phyloP scores from a whole-genome alignment of 495 filamentous ascomycete genomes.

The Penicillium subrubescens region DNA sequence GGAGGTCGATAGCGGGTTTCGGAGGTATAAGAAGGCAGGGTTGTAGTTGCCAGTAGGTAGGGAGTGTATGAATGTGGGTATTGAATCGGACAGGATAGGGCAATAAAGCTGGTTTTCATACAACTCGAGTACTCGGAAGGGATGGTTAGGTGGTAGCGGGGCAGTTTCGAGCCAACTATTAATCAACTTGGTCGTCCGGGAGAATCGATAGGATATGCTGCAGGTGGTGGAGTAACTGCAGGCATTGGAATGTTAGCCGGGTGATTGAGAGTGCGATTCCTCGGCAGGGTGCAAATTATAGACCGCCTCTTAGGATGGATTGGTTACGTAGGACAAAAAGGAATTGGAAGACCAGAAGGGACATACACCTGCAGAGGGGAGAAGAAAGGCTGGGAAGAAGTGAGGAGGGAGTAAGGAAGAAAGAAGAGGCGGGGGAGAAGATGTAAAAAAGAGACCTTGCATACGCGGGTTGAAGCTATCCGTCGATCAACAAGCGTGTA shows the following conservation, averaged over 20 bases:
- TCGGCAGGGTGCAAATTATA: conserved; percentile 8
- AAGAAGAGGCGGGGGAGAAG: conserved; percentile 30
- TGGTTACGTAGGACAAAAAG: not conserved
- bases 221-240: conserved; percentile 26
- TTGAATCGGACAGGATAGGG: conserved; percentile 7
- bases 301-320: conserved; percentile 20
- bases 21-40: conserved; percentile 12
- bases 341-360: conserved; percentile 14
- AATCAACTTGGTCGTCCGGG: conserved; percentile 31
- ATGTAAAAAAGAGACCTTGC: conserved; percentile 40
- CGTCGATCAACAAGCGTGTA: conserved; percentile 46
- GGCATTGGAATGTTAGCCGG: conserved; percentile 31
- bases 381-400: conserved; percentile 22
- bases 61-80: conserved; percentile 2
- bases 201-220: conserved; percentile 33
- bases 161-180: conserved; percentile 7
- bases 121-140: conserved; percentile 16
- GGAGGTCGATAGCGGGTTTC: not conserved
- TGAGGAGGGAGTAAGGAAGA: conserved; percentile 9
- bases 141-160: conserved; percentile 11
- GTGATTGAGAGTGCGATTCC: conserved; percentile 13
- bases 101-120: conserved; percentile 15
- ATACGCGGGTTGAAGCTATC: conserved; percentile 41
- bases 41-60: not conserved
- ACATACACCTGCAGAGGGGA: conserved; percentile 17